Percentiles rank a stretch among this genome's conserved stretches.
These are phyloP conservation scores for Conringia planisiliqua DNA, from an alignment of 345 rosid species.

Conservation along the genomic window DNA sequence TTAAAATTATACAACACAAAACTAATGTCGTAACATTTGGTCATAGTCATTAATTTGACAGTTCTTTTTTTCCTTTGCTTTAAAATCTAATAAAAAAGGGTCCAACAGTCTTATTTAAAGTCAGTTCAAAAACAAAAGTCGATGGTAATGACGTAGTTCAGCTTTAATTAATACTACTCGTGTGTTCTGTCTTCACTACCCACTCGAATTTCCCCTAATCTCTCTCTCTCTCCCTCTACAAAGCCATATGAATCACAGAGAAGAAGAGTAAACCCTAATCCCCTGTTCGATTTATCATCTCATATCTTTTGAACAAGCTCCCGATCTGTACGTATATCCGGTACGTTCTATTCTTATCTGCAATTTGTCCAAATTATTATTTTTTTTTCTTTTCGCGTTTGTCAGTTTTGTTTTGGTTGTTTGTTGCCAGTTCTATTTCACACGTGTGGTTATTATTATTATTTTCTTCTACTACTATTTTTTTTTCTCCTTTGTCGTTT, in stretches of 20 bases:
- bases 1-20: no score
- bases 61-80: no score
- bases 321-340: constrained; percentile 31
- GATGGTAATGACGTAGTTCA: neutral
- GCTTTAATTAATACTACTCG: neutral
- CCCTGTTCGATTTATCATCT: no score
- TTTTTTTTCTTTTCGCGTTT: neutral
- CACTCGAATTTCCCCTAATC: neutral
- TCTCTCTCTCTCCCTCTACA: neutral
- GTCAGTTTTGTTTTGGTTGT: neutral
- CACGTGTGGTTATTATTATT: neutral
- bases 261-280: no score
- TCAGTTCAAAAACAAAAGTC: no score
- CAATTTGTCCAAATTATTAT: no score
- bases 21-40: no score
- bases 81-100: no score
- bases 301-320: constrained; percentile 38
- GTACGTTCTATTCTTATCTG: constrained; percentile 17
- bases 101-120: no score
- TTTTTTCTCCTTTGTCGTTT: neutral
- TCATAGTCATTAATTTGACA: no score
- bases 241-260: no score
- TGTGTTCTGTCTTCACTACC: neutral
- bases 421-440: constrained; percentile 17
- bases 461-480: constrained; percentile 7